A percentile compares a stretch with the other conserved stretches of the same genome.
Evolutionary conservation across 257 asterid genomes (phyloP).

Genomic region (Nicotiana tabacum): DNA sequence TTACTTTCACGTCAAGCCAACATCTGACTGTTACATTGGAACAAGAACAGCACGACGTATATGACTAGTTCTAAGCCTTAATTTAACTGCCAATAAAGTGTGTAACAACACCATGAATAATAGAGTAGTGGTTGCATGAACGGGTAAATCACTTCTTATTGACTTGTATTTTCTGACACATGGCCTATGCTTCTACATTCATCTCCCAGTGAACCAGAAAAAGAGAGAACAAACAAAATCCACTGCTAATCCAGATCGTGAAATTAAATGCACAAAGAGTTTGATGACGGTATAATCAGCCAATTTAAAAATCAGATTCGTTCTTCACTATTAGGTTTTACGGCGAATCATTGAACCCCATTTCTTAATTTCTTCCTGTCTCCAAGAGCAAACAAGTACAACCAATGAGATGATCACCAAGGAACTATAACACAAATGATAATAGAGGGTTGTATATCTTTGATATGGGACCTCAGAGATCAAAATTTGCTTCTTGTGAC

Average conservation of each 20-base stretch:
- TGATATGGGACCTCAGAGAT: not conserved
- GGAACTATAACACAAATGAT: not conserved
- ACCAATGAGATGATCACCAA: not conserved
- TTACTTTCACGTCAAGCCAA: not conserved
- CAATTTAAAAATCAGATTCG: not conserved
- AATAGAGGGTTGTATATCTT: not conserved
- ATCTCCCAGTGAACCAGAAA: not conserved
- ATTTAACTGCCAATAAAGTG: not conserved
- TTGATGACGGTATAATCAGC: not conserved
- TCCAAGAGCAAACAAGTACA: not conserved
- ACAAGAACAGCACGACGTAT: not conserved
- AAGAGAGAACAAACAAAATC: not conserved
- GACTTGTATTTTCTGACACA: not conserved
- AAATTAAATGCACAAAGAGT: not conserved
- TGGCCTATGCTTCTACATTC: not conserved
- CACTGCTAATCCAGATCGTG: not conserved
- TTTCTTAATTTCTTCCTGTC: not conserved
- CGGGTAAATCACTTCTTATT: not conserved
- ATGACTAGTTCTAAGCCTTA: not conserved
- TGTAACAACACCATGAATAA: slow-evolving; percentile 4
- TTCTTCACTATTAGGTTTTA: not conserved
- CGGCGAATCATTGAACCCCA: not conserved
- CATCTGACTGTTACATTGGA: not conserved
- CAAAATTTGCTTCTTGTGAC: not conserved
- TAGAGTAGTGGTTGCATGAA: not conserved